phyloP scores from a whole-genome alignment of 371 early-diverging fungal species.

The Fennellomyces sp. region DNA sequence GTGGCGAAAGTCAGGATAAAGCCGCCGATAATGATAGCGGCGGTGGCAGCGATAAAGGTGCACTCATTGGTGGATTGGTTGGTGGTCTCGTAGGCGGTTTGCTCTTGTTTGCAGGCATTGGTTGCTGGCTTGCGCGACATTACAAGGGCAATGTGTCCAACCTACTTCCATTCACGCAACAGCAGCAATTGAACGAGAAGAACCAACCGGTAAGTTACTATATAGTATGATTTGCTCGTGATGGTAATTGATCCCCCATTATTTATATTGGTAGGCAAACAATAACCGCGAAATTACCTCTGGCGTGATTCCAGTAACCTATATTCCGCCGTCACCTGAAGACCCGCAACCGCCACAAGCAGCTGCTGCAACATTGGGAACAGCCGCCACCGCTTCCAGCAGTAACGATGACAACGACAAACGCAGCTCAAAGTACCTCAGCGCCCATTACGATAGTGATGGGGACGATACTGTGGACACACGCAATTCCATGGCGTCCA shows the following conservation, averaged over 20 bases:
- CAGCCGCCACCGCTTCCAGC: no score
- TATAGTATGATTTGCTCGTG: background rate
- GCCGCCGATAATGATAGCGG: background rate
- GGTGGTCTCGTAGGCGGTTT: slow-evolving; percentile 46
- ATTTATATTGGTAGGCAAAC: background rate
- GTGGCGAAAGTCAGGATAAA: background rate
- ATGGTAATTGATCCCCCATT: background rate
- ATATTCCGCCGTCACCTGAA: slow-evolving; percentile 40
- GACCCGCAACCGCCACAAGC: background rate
- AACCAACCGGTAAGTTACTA: background rate
- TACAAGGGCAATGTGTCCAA: slow-evolving; percentile 17
- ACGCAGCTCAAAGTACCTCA: background rate
- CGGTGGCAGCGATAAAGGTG: slow-evolving; percentile 11
- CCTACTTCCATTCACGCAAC: slow-evolving; percentile 22
- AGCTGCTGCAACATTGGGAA: background rate
- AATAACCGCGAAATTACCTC: slow-evolving; percentile 27
- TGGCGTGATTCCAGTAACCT: slow-evolving; percentile 52
- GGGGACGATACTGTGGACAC: slow-evolving; percentile 3
- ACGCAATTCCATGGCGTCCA: slow-evolving; percentile 28
- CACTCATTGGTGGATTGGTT: slow-evolving; percentile 35
- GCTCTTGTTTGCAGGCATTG: slow-evolving; percentile 23
- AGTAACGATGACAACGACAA: background rate
- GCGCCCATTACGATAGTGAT: slow-evolving; percentile 15
- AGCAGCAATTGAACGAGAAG: slow-evolving; percentile 1
- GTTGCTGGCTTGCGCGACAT: slow-evolving; percentile 16